A percentile compares a stretch with the other conserved stretches of the same genome.
Conservation (phyloP, 1,284 basidiomycete species). For the Moniliophthora roreri region DNA sequence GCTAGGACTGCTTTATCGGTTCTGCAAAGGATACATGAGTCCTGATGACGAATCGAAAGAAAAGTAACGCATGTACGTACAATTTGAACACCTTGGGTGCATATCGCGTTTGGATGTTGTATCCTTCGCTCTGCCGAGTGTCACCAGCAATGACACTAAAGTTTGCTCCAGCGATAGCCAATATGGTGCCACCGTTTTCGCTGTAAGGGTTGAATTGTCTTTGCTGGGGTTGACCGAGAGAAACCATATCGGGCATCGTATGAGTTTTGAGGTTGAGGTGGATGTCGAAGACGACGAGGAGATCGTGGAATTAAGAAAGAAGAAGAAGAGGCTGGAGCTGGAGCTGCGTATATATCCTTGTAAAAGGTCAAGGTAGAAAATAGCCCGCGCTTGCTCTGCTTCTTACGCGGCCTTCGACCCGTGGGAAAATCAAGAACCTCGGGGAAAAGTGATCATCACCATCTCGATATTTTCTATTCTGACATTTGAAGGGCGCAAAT, state of each 20-base stretch:
- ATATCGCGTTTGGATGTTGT: constrained; percentile 93
- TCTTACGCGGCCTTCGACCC: too few species aligned
- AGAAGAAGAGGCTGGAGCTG: too few species aligned
- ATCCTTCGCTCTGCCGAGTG: constrained; percentile 92
- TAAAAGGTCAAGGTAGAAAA: too few species aligned
- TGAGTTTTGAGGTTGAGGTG: not conserved
- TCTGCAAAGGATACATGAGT: constrained; percentile 40
- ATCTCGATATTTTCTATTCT: too few species aligned
- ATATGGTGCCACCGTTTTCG: constrained; percentile 91
- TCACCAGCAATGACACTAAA: constrained; percentile 94
- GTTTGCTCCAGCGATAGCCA: constrained; percentile 90
- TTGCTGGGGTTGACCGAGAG: constrained; percentile 48
- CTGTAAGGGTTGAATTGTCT: constrained; percentile 84
- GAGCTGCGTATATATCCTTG: too few species aligned
- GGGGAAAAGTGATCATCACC: too few species aligned
- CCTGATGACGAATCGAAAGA: constrained; percentile 7
- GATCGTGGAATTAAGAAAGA: too few species aligned
- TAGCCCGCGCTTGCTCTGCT: too few species aligned
- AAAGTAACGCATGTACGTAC: constrained; percentile 41
- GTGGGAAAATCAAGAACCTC: too few species aligned
- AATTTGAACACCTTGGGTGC: constrained; percentile 89
- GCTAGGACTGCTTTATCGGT: constrained; percentile 93
- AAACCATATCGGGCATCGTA: constrained; percentile 33
- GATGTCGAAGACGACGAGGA: too few species aligned
- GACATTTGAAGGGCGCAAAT: too few species aligned